A percentile compares a stretch with the other conserved stretches of the same genome.
These are phyloP conservation scores for Aspergillus sp. DNA, from an alignment of 2,329 filamentous ascomycete genomes.

Conservation along the genomic window DNA sequence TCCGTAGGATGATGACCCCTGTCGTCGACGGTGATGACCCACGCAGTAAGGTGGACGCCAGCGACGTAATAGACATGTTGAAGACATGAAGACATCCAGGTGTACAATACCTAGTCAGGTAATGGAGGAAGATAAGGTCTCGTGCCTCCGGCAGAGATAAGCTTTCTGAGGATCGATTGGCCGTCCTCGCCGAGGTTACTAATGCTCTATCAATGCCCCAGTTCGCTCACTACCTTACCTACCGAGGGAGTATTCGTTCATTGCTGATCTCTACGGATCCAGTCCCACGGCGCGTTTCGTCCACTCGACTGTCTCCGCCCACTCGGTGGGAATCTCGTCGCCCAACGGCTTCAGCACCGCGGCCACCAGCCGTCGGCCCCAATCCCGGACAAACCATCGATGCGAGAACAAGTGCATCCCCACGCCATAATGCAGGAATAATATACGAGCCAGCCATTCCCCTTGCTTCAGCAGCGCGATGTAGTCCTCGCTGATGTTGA, in stretches of 20 bases:
- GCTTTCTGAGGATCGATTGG: not conserved
- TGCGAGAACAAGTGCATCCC: slow-evolving; percentile 30
- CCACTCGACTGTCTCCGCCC: slow-evolving; percentile 28
- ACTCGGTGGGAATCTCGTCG: slow-evolving; percentile 23
- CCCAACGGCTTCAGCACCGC: slow-evolving; percentile 24
- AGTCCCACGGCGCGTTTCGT: slow-evolving; percentile 21
- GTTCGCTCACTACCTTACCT: too few relatives aligned
- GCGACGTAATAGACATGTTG: too few relatives aligned
- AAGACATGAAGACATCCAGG: too few relatives aligned
- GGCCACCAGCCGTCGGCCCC: slow-evolving; percentile 28
- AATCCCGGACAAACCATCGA: slow-evolving; percentile 33
- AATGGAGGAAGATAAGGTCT: not conserved
- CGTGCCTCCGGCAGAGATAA: not conserved
- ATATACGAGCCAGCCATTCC: slow-evolving; percentile 29
- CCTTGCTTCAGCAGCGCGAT: slow-evolving; percentile 24
- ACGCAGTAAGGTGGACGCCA: too few relatives aligned
- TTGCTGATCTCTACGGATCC: slow-evolving; percentile 5
- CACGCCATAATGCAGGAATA: slow-evolving; percentile 30
- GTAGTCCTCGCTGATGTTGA: slow-evolving; percentile 26
- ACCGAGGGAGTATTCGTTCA: too few relatives aligned
- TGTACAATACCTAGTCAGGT: too few relatives aligned
- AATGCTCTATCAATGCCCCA: too few relatives aligned
- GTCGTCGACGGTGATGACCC: too few relatives aligned
- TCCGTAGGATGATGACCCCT: too few relatives aligned
- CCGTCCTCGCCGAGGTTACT: not conserved